These are phyloP conservation scores for Talaromyces sp. DNA, from an alignment of 2,329 filamentous ascomycete genomes.

Conservation along the genomic window DNA sequence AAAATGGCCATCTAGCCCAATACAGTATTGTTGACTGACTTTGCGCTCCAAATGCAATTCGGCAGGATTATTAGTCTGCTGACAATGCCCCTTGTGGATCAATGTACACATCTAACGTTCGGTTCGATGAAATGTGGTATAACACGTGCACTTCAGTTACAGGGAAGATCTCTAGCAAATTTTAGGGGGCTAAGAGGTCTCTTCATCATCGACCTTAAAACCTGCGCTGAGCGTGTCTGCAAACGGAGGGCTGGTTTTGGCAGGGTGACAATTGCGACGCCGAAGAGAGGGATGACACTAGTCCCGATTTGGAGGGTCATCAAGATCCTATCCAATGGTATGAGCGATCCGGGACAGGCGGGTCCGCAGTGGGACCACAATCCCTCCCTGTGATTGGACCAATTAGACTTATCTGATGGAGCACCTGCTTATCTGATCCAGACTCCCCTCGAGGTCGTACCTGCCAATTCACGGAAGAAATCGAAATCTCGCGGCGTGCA, in stretches of 20 bases:
- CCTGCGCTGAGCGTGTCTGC: background rate
- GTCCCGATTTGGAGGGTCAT: background rate
- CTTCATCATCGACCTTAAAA: background rate
- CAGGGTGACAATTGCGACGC: background rate
- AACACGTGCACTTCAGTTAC: background rate
- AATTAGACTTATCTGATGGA: background rate
- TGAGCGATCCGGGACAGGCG: no score
- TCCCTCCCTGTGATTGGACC: background rate
- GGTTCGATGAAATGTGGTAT: background rate
- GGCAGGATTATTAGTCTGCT: no score
- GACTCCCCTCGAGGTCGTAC: background rate
- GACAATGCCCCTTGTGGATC: no score
- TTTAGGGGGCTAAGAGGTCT: background rate
- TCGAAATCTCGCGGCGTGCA: background rate
- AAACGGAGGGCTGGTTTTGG: background rate
- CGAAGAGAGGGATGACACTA: background rate
- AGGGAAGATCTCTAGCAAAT: background rate
- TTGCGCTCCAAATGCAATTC: no score
- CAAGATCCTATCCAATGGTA: background rate
- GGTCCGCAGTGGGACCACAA: background rate
- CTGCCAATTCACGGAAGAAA: background rate
- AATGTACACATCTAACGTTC: no score
- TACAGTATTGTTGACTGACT: no score
- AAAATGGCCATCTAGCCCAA: no score
- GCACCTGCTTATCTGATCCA: slow-evolving; percentile 2